These are phyloP conservation scores for Aspergillus affinis DNA, from an alignment of 495 filamentous ascomycete species.

Conservation along the genomic window DNA sequence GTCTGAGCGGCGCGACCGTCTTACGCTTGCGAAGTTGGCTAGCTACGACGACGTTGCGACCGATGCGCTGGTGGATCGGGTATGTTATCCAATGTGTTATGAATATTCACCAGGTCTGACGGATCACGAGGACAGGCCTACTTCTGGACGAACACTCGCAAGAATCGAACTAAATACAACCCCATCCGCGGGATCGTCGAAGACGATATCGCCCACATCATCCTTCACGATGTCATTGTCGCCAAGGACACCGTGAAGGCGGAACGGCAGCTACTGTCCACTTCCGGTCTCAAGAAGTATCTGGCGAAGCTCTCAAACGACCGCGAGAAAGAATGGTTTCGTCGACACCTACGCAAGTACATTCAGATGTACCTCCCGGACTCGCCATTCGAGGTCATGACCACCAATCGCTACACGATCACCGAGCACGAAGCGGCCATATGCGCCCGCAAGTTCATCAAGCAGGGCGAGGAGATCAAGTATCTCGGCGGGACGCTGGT, in stretches of 20 bases:
- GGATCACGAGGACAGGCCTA: constrained; percentile 60
- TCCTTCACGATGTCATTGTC: constrained; percentile 74
- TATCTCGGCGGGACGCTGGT: constrained; percentile 88
- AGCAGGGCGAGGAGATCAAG: constrained; percentile 81
- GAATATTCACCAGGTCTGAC: constrained; percentile 19
- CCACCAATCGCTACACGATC: constrained; percentile 95
- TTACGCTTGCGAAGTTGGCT: constrained; percentile 83
- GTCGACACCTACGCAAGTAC: constrained; percentile 83
- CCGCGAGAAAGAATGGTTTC: constrained; percentile 85
- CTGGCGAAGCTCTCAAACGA: constrained; percentile 61
- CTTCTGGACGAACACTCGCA: constrained; percentile 94
- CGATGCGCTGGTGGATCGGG: constrained; percentile 92
- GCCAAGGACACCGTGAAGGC: constrained; percentile 68
- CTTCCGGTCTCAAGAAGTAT: constrained; percentile 73
- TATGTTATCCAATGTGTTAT: constrained; percentile 48
- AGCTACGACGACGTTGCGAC: constrained; percentile 96
- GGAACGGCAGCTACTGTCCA: constrained; percentile 67
- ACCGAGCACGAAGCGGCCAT: constrained; percentile 82
- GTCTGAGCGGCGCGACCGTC: constrained; percentile 61
- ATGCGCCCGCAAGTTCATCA: constrained; percentile 76
- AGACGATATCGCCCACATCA: constrained; percentile 74
- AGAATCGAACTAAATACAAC: constrained; percentile 86
- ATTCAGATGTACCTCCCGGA: constrained; percentile 90
- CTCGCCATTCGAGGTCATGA: constrained; percentile 89
- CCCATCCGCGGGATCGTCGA: constrained; percentile 77